Conservation (phyloP, 208 protist species). For the Acanthamoeba sp. region DNA sequence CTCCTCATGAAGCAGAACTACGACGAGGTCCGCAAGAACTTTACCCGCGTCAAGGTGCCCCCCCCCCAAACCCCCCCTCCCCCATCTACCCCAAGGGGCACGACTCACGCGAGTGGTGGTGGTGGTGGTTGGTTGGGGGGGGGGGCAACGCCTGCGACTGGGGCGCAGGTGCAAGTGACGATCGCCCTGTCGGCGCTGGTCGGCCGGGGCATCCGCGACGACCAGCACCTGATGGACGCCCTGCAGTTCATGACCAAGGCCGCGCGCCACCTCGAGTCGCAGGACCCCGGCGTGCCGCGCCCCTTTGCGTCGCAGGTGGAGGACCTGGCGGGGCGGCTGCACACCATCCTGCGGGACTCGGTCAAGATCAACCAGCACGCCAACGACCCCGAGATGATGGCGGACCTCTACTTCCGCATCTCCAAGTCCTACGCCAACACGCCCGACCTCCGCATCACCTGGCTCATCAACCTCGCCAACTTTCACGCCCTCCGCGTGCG, state of each 20-base stretch:
- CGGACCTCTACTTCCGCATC: slow-evolving; percentile 31
- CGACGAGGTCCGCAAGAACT: slow-evolving; percentile 74
- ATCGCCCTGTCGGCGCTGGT: slow-evolving; percentile 39
- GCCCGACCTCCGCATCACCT: slow-evolving; percentile 86
- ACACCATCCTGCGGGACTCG: slow-evolving; percentile 78
- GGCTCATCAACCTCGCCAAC: slow-evolving; percentile 79
- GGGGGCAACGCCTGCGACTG: too few relatives aligned
- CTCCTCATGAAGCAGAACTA: slow-evolving; percentile 57
- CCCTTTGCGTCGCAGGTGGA: background rate
- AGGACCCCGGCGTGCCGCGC: background rate
- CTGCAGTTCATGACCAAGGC: slow-evolving; percentile 52
- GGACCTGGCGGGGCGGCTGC: slow-evolving; percentile 44
- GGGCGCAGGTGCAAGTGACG: slow-evolving; percentile 36
- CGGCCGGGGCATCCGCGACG: slow-evolving; percentile 18
- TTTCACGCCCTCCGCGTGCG: slow-evolving; percentile 73
- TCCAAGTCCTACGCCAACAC: slow-evolving; percentile 72
- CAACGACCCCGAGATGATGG: slow-evolving; percentile 65
- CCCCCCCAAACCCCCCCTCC: background rate
- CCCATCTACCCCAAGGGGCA: too few relatives aligned
- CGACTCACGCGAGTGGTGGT: too few relatives aligned
- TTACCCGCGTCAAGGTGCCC: slow-evolving; percentile 52
- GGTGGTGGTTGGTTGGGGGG: too few relatives aligned
- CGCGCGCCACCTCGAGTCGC: background rate
- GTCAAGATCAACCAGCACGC: slow-evolving; percentile 72
- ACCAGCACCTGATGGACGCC: background rate